phyloP scores from a whole-genome alignment of 1,139 yeast species.

The Blastobotrys persicus region DNA sequence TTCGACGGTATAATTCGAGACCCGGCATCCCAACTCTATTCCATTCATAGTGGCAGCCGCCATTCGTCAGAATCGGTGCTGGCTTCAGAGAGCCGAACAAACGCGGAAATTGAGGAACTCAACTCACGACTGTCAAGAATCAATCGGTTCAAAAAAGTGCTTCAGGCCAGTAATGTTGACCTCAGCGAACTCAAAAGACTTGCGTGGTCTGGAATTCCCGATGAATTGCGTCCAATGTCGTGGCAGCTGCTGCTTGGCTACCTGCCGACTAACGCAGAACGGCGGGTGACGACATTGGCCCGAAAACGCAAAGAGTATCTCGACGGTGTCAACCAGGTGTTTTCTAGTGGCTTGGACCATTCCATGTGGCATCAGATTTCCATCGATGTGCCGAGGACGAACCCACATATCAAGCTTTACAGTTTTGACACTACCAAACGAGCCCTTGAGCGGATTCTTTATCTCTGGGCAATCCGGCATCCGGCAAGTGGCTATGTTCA shows the following conservation, averaged over 20 bases:
- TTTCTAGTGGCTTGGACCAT: slow-evolving; percentile 65
- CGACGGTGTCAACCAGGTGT: slow-evolving; percentile 65
- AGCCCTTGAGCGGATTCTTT: slow-evolving; percentile 73
- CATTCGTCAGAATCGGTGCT: slow-evolving; percentile 17
- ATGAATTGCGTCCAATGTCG: slow-evolving; percentile 71
- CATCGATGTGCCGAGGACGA: slow-evolving; percentile 93
- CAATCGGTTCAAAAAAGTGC: slow-evolving; percentile 61
- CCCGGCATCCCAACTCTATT: slow-evolving; percentile 39
- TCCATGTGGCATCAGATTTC: slow-evolving; percentile 94
- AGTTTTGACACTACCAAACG: slow-evolving; percentile 67
- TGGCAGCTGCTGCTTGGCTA: slow-evolving; percentile 93
- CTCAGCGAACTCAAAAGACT: slow-evolving; percentile 66
- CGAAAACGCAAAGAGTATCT: slow-evolving; percentile 84
- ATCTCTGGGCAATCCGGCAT: slow-evolving; percentile 94
- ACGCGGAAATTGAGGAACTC: slow-evolving; percentile 52
- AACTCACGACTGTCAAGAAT: slow-evolving; percentile 62
- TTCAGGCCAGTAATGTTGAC: slow-evolving; percentile 63
- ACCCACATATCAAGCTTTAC: slow-evolving; percentile 78
- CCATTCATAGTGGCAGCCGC: slow-evolving; percentile 35
- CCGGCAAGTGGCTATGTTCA: slow-evolving; percentile 99
- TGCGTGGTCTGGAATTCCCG: slow-evolving; percentile 94
- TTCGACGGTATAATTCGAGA: slow-evolving; percentile 40
- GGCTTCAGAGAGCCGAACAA: slow-evolving; percentile 26
- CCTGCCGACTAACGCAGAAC: slow-evolving; percentile 75
- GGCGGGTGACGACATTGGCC: slow-evolving; percentile 66